Evolutionary conservation across 495 filamentous ascomycete species (phyloP), one percentile per base, ranked within the genome.

Genomic region (Tuber magnatum): DNA sequence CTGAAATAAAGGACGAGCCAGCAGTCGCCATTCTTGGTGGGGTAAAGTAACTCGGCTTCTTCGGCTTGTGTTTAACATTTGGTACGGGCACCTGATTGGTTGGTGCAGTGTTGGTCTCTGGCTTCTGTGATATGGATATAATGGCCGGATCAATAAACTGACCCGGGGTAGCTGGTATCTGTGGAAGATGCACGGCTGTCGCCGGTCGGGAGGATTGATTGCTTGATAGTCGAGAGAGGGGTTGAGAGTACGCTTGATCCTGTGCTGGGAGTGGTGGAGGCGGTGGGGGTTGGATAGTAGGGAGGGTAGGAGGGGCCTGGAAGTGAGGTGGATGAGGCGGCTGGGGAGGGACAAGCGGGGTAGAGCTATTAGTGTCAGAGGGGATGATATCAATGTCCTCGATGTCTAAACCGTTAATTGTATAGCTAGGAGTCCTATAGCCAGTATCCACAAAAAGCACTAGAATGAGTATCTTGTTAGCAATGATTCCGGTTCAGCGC

Each of bases 121-220:
- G 77, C 65, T 78, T 80, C 41, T 74, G 77, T 0, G 76, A 77
- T 65, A 83, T 83, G 56, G 81, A 83, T 68, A 83, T 68, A 69
- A 83, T 90, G 7, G 88, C 88, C 1, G 88, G 88, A 72, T 90
- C 88, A n/a, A 88, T 82, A 70, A 89, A 77, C 73, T 85, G 82
- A 48, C 79, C 76, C 28, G 77, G 42, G 44, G 82, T 70, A 7
- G 77, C 41, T 68, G 75, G 74, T 14, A 78, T 48, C 3, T 72
- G 69, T n/a, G 65, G 70, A 9, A 74, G 71, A 38, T 44, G 76
- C 76, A 73, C 70, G 73, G 68, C 44, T 68, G 38, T 75, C n/a
- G 43, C 20, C 9, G 46, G 41, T 71, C 78, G 78, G 44, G 77
- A 79, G 71, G 71, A 70, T 42, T 69, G 24, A 39, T 75, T 73